Conservation (phyloP, 331 rosid species). For the Cucumis variabilis region DNA sequence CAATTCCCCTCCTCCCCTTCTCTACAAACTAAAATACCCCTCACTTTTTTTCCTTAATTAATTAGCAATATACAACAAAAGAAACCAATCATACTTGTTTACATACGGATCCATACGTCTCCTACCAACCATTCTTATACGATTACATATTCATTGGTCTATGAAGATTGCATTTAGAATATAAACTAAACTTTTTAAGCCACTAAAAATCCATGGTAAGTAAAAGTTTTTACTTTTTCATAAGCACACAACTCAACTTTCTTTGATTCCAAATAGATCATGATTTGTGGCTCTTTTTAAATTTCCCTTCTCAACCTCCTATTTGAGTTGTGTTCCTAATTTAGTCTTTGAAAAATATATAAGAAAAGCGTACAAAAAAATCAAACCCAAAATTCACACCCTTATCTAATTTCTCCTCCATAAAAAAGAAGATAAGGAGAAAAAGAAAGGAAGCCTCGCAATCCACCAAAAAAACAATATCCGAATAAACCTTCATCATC, state of each 20-base stretch:
- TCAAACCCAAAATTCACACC: conserved; percentile 23
- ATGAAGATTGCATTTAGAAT: not conserved
- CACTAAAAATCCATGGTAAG: not conserved
- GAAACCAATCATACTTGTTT: not conserved
- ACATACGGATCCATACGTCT: not conserved
- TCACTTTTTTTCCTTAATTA: not conserved
- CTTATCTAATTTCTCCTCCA: conserved; percentile 42
- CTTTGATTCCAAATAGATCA: conserved; percentile 43
- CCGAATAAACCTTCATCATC: not conserved
- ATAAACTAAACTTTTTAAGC: not conserved
- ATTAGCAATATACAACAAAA: not conserved
- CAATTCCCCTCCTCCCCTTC: no score
- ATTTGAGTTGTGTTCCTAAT: conserved; percentile 54
- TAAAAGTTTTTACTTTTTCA: not conserved
- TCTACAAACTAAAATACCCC: conserved; percentile 15
- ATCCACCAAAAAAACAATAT: not conserved
- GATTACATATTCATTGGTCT: not conserved
- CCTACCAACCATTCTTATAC: not conserved
- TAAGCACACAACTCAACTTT: conserved; percentile 31
- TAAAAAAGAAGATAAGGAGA: conserved; percentile 25
- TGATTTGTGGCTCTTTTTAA: conserved; percentile 10
- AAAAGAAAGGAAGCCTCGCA: not conserved
- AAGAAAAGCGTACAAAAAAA: not conserved
- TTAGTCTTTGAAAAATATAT: conserved; percentile 35
- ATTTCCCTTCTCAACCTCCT: conserved; percentile 40